Conservation (phyloP, 1,284 basidiomycete genomes). For the Bjerkandera adusta region DNA sequence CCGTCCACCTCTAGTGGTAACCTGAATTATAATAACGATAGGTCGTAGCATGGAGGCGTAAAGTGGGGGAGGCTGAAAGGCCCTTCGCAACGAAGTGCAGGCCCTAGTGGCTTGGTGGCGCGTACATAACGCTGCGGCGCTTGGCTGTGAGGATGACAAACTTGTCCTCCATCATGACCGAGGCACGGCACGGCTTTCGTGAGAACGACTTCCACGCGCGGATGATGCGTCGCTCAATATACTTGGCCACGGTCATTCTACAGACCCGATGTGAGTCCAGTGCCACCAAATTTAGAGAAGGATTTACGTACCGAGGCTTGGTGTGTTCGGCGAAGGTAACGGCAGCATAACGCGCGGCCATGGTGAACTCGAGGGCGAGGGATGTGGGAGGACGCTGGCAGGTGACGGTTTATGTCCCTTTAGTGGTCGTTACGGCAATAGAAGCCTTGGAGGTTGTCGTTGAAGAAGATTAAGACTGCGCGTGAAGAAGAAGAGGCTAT, state of each 20-base stretch:
- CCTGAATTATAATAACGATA: too few relatives aligned
- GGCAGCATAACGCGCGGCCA: constrained; percentile 20
- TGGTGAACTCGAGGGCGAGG: neutral
- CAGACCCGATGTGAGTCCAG: neutral
- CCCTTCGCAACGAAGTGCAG: too few relatives aligned
- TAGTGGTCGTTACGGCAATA: neutral
- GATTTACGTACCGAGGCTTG: constrained; percentile 24
- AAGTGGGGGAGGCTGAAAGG: too few relatives aligned
- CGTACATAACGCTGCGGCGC: constrained; percentile 47
- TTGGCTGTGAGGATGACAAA: constrained; percentile 59
- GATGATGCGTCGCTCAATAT: constrained; percentile 55
- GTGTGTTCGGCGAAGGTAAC: constrained; percentile 20
- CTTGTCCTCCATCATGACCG: constrained; percentile 53
- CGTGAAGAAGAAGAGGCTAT: neutral
- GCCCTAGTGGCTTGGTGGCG: too few relatives aligned
- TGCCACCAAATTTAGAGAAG: neutral
- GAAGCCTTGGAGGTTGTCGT: neutral
- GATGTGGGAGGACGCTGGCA: neutral
- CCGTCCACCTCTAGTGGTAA: too few relatives aligned
- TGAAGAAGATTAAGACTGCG: neutral
- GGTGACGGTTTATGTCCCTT: too few relatives aligned
- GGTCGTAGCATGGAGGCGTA: too few relatives aligned
- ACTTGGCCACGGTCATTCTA: constrained; percentile 42
- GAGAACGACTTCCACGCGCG: constrained; percentile 57
- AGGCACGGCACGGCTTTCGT: constrained; percentile 48